Evolutionary conservation across 441 rosid genomes (phyloP), one percentile per base, ranked within the genome.

Genomic region (Arabidopsis hybrid): DNA sequence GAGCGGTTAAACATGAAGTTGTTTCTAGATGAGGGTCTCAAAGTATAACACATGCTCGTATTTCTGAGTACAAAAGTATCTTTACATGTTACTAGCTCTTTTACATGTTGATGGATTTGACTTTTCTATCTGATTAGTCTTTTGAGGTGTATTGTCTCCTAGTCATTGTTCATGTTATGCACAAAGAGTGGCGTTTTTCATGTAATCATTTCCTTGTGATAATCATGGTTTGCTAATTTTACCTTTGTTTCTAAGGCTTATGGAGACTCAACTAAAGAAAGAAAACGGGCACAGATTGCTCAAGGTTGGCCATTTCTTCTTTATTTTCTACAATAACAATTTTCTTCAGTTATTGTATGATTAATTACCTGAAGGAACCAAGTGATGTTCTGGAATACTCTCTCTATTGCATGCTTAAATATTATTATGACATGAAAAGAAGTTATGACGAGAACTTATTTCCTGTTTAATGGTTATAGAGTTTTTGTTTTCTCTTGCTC

Each of bases 201-300:
- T 56, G 35, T 63, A 16, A 58, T 71, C 21, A 45, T 43, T 34
- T 60, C 26, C 50, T 43, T 69, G 13, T 26, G 39, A 56, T 35
- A 55, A 18, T 21, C 26, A 68, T 40, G 47, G 40, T 50, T 69
- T 73, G 11, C 75, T 69, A 52, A 63, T 50, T 10, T 55, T 60
- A 16, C 67, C 56, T 49, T 29, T 66, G 64, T 70, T 72, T 70
- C 83, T 5, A 36, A 96, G 98, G 99, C 89, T 66, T 94, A 96
- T 78, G 92, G 94, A 76, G 98, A 94, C 53, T 92, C 97, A 60
- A 94, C 99, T 7, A 96, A 94, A 84, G 99, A 96, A 79, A 92
- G 89, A 72, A 85, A 96, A 0, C 98, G 99, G 65, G 91, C 97
- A 61, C 95, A 87, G 73, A 94, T 96, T 80, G 99, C 99, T 60